A percentile compares a stretch with the other conserved stretches of the same genome.
Conservation (phyloP, 2,329 filamentous ascomycete species). For the Diplodia corticola region DNA sequence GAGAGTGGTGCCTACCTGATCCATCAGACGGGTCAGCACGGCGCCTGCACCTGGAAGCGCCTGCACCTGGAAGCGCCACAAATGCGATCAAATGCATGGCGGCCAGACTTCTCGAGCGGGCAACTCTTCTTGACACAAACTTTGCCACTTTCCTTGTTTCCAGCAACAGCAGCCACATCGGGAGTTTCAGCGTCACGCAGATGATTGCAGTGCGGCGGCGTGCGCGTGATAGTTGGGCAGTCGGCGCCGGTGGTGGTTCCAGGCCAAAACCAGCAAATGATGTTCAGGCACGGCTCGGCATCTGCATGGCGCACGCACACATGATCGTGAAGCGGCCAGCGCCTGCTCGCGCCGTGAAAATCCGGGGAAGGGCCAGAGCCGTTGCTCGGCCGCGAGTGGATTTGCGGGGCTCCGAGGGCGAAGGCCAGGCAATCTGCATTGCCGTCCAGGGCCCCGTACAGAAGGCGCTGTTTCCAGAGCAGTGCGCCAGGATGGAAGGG, state of each 20-base stretch:
- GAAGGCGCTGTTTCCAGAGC: background rate
- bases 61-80: background rate
- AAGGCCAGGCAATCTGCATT: background rate
- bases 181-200: background rate
- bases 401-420: background rate
- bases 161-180: background rate
- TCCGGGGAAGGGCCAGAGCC: conserved; percentile 16
- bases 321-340: conserved; percentile 21
- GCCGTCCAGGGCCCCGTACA: background rate
- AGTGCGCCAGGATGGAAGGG: background rate
- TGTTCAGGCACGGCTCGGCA: conserved; percentile 23
- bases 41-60: background rate
- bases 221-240: background rate
- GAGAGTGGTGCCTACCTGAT: background rate
- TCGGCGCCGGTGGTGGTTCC: background rate
- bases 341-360: conserved; percentile 7
- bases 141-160: conserved; percentile 2
- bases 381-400: conserved; percentile 10
- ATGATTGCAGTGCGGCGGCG: background rate
- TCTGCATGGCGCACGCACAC: conserved; percentile 16
- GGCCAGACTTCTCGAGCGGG: background rate
- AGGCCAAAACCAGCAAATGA: conserved; percentile 20
- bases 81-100: background rate
- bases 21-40: background rate
- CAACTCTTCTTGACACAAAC: no score